Evolutionary conservation across 805 yeast genomes (phyloP).

Genomic region (Spathaspora arborariae): DNA sequence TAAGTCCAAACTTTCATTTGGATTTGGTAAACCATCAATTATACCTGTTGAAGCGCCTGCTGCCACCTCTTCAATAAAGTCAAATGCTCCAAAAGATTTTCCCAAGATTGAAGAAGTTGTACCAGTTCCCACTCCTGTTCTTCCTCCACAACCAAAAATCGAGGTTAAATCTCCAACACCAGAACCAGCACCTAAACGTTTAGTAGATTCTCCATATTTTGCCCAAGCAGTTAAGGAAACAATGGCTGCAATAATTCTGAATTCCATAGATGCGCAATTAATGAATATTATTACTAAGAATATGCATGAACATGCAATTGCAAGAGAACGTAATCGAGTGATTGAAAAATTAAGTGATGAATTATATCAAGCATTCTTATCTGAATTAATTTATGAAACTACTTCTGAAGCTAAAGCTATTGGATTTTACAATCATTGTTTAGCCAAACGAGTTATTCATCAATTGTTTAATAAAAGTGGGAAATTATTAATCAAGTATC

Average conservation of each 20-base stretch:
- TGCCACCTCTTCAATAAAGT: background rate
- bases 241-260: slow-evolving; percentile 16
- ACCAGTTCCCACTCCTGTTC: background rate
- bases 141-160: background rate
- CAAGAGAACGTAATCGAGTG: slow-evolving; percentile 17
- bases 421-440: slow-evolving; percentile 21
- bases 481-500: slow-evolving; percentile 18
- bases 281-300: slow-evolving; percentile 20
- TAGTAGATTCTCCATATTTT: slow-evolving; percentile 24
- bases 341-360: slow-evolving; percentile 45
- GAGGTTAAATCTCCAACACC: slow-evolving; percentile 2
- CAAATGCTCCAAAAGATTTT: background rate
- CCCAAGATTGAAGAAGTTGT: background rate
- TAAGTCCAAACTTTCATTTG: background rate
- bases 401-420: slow-evolving; percentile 46
- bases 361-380: slow-evolving; percentile 56
- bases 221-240: slow-evolving; percentile 22
- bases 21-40: background rate
- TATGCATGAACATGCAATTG: slow-evolving; percentile 17
- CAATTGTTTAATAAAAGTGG: slow-evolving; percentile 22
- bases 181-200: slow-evolving; percentile 3
- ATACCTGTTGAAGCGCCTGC: background rate
- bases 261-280: slow-evolving; percentile 24
- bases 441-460: slow-evolving; percentile 28
- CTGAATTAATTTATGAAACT: slow-evolving; percentile 48